phyloP scores from a whole-genome alignment of 169 alveolate genomes.

The Cryptosporidium meleagridis region DNA sequence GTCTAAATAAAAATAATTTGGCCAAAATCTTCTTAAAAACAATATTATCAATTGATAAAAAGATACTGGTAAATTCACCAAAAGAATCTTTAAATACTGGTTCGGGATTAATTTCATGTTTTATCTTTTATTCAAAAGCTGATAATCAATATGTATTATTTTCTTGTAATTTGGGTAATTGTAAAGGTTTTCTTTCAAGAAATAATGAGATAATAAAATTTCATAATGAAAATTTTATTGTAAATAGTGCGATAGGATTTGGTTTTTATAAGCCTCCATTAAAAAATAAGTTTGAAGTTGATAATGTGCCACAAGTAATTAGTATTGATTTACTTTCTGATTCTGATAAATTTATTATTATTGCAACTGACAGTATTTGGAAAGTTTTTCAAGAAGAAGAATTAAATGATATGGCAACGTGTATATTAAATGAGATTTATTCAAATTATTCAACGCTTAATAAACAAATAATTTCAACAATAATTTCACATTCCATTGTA shows the following conservation, averaged over 20 bases:
- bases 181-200: constrained; percentile 51
- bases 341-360: constrained; percentile 15
- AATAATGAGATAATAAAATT: constrained; percentile 19
- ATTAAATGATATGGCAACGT: not conserved
- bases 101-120: constrained; percentile 33
- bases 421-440: constrained; percentile 23
- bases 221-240: not conserved
- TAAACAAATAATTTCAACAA: constrained; percentile 45
- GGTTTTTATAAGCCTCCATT: constrained; percentile 64
- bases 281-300: constrained; percentile 15
- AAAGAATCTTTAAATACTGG: constrained; percentile 28
- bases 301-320: constrained; percentile 51
- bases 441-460: constrained; percentile 12
- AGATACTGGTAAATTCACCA: not conserved
- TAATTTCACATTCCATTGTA: constrained; percentile 38
- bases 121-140: constrained; percentile 19
- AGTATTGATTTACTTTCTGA: constrained; percentile 37
- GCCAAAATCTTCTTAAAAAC: constrained; percentile 51
- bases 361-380: constrained; percentile 68
- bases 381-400: constrained; percentile 56
- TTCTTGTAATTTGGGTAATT: constrained; percentile 49
- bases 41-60: constrained; percentile 12
- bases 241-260: constrained; percentile 33
- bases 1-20: not conserved
- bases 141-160: constrained; percentile 16